Evolutionary conservation across 208 protist species (phyloP).

Genomic region (Acanthamoeba quina): DNA sequence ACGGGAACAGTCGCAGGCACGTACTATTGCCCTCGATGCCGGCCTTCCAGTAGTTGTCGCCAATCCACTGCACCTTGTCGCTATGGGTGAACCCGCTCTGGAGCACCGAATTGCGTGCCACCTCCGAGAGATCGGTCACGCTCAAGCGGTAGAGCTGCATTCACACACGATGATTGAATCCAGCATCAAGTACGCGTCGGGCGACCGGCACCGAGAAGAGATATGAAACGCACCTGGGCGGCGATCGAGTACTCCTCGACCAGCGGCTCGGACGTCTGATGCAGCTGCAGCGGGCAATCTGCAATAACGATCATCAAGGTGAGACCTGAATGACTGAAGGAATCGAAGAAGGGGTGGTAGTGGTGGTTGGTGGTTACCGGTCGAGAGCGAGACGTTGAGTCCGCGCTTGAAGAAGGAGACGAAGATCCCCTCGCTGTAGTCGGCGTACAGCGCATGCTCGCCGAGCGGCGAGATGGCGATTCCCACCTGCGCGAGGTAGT

Average conservation of each 20-base stretch:
- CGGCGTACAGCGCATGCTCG: conserved; percentile 98
- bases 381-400: conserved; percentile 98
- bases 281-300: conserved; percentile 97
- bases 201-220: background rate
- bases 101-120: conserved; percentile 98
- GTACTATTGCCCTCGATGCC: conserved; percentile 56
- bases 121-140: conserved; percentile 97
- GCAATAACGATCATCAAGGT: background rate
- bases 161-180: background rate
- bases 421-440: conserved; percentile 97
- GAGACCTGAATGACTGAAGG: too few relatives aligned
- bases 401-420: conserved; percentile 96
- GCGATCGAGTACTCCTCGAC: conserved; percentile 99
- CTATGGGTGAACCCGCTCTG: conserved; percentile 95
- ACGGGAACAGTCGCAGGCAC: background rate
- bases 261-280: conserved; percentile 98
- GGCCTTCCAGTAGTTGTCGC: conserved; percentile 76
- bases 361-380: conserved; percentile 82
- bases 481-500: conserved; percentile 89
- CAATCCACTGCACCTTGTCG: conserved; percentile 96
- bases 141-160: conserved; percentile 94
- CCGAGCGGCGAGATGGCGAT: conserved; percentile 98
- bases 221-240: conserved; percentile 90
- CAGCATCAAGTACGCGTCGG: too few relatives aligned
- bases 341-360: too few relatives aligned